Conservation (phyloP, 495 filamentous ascomycete genomes). For the Arthonia radiata region DNA sequence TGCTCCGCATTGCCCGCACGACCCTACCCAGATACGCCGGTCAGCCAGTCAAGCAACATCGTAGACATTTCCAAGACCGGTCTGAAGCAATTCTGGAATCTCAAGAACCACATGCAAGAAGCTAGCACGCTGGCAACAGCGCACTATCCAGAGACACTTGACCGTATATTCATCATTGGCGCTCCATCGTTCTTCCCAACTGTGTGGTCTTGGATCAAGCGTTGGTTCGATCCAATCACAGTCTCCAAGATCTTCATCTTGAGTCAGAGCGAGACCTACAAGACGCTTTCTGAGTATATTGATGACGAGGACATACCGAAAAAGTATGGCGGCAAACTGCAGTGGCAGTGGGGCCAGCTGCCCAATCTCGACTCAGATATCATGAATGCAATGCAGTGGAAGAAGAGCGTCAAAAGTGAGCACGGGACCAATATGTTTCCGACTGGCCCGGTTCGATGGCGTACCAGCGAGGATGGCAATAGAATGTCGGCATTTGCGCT, state of each 20-base stretch:
- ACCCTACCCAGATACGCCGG: constrained; percentile 45
- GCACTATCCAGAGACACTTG: constrained; percentile 77
- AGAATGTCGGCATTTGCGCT: too few relatives aligned
- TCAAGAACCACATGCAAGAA: constrained; percentile 79
- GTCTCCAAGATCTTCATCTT: constrained; percentile 87
- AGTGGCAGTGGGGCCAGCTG: constrained; percentile 51
- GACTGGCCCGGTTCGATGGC: too few relatives aligned
- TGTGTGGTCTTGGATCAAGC: constrained; percentile 86
- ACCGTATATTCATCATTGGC: constrained; percentile 72
- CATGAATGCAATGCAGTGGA: constrained; percentile 15
- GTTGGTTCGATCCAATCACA: constrained; percentile 85
- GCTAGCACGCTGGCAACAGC: constrained; percentile 66
- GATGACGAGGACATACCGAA: constrained; percentile 58
- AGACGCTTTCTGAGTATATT: constrained; percentile 56
- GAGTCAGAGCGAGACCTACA: constrained; percentile 35
- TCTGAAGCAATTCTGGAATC: constrained; percentile 78
- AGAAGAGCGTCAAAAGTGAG: too few relatives aligned
- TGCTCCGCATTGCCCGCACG: constrained; percentile 45
- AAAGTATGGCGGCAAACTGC: constrained; percentile 60
- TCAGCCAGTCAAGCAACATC: constrained; percentile 72
- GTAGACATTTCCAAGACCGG: constrained; percentile 68
- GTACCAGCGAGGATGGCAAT: too few relatives aligned
- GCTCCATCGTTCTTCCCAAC: constrained; percentile 81
- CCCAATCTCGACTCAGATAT: constrained; percentile 39
- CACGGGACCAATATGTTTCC: too few relatives aligned